A percentile compares a stretch with the other conserved stretches of the same genome.
Evolutionary conservation across 2,329 filamentous ascomycete species (phyloP).

Genomic region (Graphilbum sp.): DNA sequence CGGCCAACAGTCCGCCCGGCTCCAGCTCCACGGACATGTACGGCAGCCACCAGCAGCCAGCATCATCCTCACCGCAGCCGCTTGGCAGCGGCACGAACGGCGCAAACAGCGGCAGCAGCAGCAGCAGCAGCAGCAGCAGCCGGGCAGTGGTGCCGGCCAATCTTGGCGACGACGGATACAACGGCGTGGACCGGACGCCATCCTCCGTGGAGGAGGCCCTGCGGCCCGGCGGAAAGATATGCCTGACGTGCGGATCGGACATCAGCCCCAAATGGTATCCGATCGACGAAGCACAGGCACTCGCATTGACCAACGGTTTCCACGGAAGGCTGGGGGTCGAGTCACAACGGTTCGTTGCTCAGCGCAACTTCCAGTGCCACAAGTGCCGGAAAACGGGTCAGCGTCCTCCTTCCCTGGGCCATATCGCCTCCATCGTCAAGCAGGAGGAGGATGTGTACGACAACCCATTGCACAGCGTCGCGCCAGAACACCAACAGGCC

Average conservation of each 20-base stretch:
- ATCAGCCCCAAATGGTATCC: conserved; percentile 62
- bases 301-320: conserved; percentile 33
- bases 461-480: neutral
- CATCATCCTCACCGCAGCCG: neutral
- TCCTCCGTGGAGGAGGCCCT: conserved; percentile 11
- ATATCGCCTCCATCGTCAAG: conserved; percentile 6
- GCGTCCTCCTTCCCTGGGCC: conserved; percentile 10
- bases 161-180: too few relatives aligned
- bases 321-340: conserved; percentile 34
- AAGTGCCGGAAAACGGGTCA: conserved; percentile 48
- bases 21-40: neutral
- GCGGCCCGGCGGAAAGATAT: conserved; percentile 35
- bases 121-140: conserved; percentile 1
- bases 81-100: neutral
- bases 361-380: conserved; percentile 55
- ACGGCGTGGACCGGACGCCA: neutral
- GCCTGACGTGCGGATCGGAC: conserved; percentile 50
- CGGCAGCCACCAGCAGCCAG: neutral
- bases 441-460: conserved; percentile 7
- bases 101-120: conserved; percentile 1
- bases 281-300: conserved; percentile 35
- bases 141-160: too few relatives aligned
- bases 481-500: neutral
- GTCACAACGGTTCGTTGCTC: conserved; percentile 40
- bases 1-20: too few relatives aligned